A percentile compares a stretch with the other conserved stretches of the same genome.
phyloP scores from a whole-genome alignment of 2,329 filamentous ascomycete species.

The Corinectria fuckeliana region DNA sequence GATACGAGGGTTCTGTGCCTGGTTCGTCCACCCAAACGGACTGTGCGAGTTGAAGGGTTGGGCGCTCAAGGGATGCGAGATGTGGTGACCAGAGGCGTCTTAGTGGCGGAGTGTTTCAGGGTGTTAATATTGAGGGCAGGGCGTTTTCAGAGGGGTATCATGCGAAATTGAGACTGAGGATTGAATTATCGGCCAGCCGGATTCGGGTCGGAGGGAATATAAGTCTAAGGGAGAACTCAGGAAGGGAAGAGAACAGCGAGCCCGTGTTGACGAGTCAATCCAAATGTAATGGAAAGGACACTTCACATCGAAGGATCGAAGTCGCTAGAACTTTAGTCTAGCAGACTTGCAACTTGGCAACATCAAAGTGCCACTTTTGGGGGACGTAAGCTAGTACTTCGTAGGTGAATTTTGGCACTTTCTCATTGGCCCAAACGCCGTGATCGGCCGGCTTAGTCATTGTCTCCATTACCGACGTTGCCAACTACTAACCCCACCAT shows the following conservation, averaged over 20 bases:
- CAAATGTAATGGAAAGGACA: constrained; percentile 35
- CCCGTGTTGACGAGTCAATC: constrained; percentile 31
- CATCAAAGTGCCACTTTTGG: constrained; percentile 26
- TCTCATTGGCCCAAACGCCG: constrained; percentile 25
- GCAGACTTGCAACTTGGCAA: constrained; percentile 36
- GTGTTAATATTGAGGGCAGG: not conserved
- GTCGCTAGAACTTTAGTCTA: constrained; percentile 33
- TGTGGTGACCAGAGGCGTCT: constrained; percentile 1
- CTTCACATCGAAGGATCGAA: constrained; percentile 33
- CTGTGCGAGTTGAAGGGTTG: not conserved
- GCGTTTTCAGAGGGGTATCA: constrained; percentile 3
- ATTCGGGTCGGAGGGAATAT: not conserved
- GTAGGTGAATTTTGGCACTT: constrained; percentile 26
- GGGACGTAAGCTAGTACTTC: too few relatives aligned
- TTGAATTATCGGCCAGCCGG: constrained; percentile 1
- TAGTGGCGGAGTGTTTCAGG: not conserved
- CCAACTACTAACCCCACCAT: not conserved
- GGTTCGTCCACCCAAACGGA: not conserved
- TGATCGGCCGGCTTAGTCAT: constrained; percentile 25
- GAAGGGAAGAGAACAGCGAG: constrained; percentile 14
- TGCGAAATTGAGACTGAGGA: not conserved
- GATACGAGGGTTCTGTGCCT: not conserved
- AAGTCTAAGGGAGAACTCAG: constrained; percentile 6
- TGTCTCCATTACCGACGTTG: not conserved
- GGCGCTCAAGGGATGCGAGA: not conserved